Evolutionary conservation across 176 grass and related monocot species (phyloP).

Genomic region (Ampelocalamus luodianensis): DNA sequence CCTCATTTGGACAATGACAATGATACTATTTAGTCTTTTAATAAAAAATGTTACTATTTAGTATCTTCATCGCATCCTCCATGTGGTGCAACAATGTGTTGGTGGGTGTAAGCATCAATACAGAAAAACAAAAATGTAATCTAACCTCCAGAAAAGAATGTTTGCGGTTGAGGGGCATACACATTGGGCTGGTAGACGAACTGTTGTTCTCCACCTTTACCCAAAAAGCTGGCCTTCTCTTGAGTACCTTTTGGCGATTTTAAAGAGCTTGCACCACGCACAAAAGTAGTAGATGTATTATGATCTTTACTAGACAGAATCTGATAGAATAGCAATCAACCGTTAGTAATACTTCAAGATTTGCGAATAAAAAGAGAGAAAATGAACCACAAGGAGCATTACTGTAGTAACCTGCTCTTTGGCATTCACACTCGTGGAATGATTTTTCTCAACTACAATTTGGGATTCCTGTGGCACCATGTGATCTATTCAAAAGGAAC

Average conservation of each 20-base stretch:
- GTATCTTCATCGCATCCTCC: constrained; percentile 5
- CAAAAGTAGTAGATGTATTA: not conserved
- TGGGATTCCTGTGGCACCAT: constrained; percentile 10
- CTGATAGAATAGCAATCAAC: constrained; percentile 29
- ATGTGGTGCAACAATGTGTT: not conserved
- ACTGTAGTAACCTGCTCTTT: constrained; percentile 42
- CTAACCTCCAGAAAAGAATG: constrained; percentile 55
- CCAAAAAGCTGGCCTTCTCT: constrained; percentile 31
- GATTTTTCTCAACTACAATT: constrained; percentile 21
- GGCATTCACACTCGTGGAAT: constrained; percentile 21
- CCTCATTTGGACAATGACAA: not conserved
- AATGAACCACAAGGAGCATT: not conserved
- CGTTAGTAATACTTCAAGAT: not conserved
- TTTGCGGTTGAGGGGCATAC: constrained; percentile 48
- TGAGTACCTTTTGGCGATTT: constrained; percentile 37
- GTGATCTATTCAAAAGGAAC: constrained; percentile 18
- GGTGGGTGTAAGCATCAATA: constrained; percentile 20
- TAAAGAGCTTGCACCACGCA: constrained; percentile 12
- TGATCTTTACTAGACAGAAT: constrained; percentile 41
- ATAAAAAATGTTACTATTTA: not conserved
- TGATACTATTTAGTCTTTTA: not conserved
- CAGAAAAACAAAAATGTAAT: constrained; percentile 11
- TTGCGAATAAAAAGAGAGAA: not conserved
- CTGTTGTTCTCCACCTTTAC: constrained; percentile 44
- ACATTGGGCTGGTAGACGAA: constrained; percentile 42